A percentile compares a stretch with the other conserved stretches of the same genome.
These are phyloP conservation scores for Fagopyrum esculentum DNA, from an alignment of 148 eudicot species.

Conservation along the genomic window DNA sequence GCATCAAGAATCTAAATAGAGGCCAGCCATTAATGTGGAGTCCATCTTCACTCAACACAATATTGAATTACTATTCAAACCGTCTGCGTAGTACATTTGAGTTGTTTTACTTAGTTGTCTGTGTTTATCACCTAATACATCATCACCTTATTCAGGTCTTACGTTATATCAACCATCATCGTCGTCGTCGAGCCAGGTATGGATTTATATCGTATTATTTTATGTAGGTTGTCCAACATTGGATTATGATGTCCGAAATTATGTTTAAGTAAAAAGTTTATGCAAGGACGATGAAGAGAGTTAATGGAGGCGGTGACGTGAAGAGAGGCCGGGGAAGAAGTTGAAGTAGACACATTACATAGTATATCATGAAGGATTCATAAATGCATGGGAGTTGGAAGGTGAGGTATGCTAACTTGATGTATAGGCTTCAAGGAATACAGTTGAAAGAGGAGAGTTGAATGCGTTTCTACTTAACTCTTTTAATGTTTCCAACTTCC, in stretches of 20 bases:
- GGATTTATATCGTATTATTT: no score
- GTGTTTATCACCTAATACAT: no score
- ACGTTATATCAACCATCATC: no score
- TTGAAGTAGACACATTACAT: background rate
- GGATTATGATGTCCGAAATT: no score
- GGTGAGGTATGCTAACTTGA: background rate
- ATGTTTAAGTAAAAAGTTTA: no score
- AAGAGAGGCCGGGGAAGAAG: background rate
- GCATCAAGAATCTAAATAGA: constrained; percentile 10
- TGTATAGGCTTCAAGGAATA: background rate
- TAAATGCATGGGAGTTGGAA: background rate
- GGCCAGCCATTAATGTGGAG: constrained; percentile 6
- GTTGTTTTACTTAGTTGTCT: no score
- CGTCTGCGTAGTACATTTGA: no score
- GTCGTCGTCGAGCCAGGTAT: no score
- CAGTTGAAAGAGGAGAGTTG: constrained; percentile 6
- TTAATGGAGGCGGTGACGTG: constrained; percentile 9
- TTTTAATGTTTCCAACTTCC: constrained; percentile 10
- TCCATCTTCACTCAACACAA: background rate
- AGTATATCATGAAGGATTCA: background rate
- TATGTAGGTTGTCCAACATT: no score
- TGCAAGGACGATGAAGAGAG: constrained; percentile 2
- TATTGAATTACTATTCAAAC: no score
- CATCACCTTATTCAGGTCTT: no score
- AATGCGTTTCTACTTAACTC: constrained; percentile 2